Percentiles rank a stretch among this genome's conserved stretches.
These are phyloP conservation scores for Dendrostoma leiphaemia DNA, from an alignment of 2,329 filamentous ascomycete genomes.

Conservation along the genomic window DNA sequence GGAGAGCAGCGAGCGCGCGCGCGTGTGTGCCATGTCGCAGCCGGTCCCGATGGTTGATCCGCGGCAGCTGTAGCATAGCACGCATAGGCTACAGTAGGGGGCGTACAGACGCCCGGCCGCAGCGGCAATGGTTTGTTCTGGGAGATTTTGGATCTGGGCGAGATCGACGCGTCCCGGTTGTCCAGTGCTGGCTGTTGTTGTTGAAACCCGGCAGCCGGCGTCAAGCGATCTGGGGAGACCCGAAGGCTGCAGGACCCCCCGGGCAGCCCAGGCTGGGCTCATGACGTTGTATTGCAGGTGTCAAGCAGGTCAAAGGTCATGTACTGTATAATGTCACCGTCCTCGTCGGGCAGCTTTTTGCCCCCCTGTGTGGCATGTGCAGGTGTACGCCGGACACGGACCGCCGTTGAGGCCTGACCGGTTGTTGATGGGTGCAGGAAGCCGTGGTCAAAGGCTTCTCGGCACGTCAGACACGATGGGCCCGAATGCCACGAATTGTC, in stretches of 20 bases:
- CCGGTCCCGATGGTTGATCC: background rate
- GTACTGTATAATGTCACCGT: background rate
- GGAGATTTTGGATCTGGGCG: background rate
- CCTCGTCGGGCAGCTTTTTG: constrained; percentile 3
- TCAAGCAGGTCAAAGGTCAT: constrained; percentile 10
- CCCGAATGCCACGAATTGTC: background rate
- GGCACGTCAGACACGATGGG: background rate
- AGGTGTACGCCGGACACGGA: background rate
- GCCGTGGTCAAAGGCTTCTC: background rate
- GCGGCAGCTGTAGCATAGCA: background rate
- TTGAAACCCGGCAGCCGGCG: constrained; percentile 7
- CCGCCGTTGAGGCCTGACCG: background rate
- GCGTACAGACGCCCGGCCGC: too few relatives aligned
- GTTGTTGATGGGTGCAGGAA: constrained; percentile 5
- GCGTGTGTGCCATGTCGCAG: background rate
- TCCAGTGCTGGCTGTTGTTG: too few relatives aligned
- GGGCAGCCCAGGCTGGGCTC: background rate
- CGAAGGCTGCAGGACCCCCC: background rate
- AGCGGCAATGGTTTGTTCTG: too few relatives aligned
- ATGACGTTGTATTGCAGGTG: constrained; percentile 10
- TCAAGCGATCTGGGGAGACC: constrained; percentile 8
- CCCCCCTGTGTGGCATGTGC: background rate
- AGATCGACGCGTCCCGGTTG: background rate
- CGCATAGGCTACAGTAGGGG: too few relatives aligned
- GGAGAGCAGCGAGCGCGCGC: background rate